phyloP scores from a whole-genome alignment of 2,329 filamentous ascomycete species.

The Alternaria consortialis region DNA sequence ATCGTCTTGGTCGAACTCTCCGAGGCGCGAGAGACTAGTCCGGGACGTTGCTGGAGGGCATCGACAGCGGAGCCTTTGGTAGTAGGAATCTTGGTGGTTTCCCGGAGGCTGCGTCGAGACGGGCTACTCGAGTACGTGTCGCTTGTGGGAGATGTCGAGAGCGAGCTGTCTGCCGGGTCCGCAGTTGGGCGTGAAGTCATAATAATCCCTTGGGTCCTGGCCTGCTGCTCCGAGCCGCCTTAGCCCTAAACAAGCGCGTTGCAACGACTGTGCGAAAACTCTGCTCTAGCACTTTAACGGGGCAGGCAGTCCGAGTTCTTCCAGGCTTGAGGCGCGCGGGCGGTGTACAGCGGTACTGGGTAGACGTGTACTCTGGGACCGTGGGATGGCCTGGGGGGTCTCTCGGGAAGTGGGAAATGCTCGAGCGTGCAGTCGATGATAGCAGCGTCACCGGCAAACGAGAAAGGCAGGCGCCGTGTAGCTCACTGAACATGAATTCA shows the following conservation, averaged over 20 bases:
- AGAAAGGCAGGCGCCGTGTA: slow-evolving; percentile 33
- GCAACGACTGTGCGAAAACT: slow-evolving; percentile 45
- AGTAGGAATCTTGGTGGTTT: slow-evolving; percentile 30
- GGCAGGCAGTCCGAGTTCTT: slow-evolving; percentile 41
- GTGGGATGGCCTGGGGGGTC: slow-evolving; percentile 21
- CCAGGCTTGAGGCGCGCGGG: slow-evolving; percentile 33
- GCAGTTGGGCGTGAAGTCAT: slow-evolving; percentile 46
- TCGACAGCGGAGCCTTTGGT: slow-evolving; percentile 34
- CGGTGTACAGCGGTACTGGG: slow-evolving; percentile 37
- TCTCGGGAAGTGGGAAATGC: slow-evolving; percentile 15
- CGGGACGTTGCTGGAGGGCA: slow-evolving; percentile 41
- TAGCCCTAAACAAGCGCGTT: slow-evolving; percentile 44
- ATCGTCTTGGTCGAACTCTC: slow-evolving; percentile 39
- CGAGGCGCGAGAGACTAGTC: slow-evolving; percentile 44
- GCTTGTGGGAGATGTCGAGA: slow-evolving; percentile 23
- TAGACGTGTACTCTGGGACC: slow-evolving; percentile 28
- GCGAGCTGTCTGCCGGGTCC: slow-evolving; percentile 30
- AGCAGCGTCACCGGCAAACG: slow-evolving; percentile 13
- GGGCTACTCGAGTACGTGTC: slow-evolving; percentile 25
- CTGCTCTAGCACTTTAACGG: slow-evolving; percentile 45
- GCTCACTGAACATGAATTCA: slow-evolving; percentile 17
- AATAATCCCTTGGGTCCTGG: slow-evolving; percentile 43
- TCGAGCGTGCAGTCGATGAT: neutral
- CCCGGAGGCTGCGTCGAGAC: slow-evolving; percentile 22
- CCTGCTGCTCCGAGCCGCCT: slow-evolving; percentile 42